Base-by-base conservation (phyloP, 2,329 filamentous ascomycete species). In the Beauveria brongniartii region DNA sequence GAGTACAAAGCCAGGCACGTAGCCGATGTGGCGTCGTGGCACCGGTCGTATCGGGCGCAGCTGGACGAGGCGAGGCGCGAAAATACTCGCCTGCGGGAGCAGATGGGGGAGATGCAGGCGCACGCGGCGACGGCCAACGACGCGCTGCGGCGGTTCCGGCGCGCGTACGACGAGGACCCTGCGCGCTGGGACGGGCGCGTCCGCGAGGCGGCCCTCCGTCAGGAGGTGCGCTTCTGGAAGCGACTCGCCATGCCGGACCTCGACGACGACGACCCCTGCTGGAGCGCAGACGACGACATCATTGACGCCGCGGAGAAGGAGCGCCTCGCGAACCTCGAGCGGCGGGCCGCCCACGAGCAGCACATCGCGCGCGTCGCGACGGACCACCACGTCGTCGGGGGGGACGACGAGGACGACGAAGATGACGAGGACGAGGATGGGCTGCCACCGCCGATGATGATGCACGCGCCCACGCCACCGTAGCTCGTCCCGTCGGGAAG, bases 221-320 rank as follows among this genome's bases (percentile, higher is more conserved):
- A 86, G 69, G 83, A 87, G 71, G 68, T 86, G 59, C 77, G 85
- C 2, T 86, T 85, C 71, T 88, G 84, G 85, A 87, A 87, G 73
- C 77, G 85, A 47, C 79, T 87, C 77, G 85, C 85, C 16, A 81
- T 87, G 79, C 83, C 83, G 10, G 78, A 83, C 61, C 71, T 87
- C 43, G 73, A 79, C 9, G 83, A 86, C 26, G 80, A 85, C 47
- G 83, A 86, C 55, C 76, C 80, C 2, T 85, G 78, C 68, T 86
- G 83, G 78, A 87, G 83, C 67, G 83, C 83, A 61, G 85, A 88
- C 65, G 85, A 87, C 66, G 85, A 88, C 66, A 71, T 88, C 24
- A 78, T 87, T 28, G 85, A 88, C 62, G 74, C 77, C 0, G 78
- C 80, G 16, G 84, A 87, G 73, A 87, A 87, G 75, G 74, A 78